Percentiles rank a stretch among this genome's conserved stretches.
These are phyloP conservation scores for Paramecium primaurelia DNA, from an alignment of 73 alveolate genomes.

Conservation along the genomic window DNA sequence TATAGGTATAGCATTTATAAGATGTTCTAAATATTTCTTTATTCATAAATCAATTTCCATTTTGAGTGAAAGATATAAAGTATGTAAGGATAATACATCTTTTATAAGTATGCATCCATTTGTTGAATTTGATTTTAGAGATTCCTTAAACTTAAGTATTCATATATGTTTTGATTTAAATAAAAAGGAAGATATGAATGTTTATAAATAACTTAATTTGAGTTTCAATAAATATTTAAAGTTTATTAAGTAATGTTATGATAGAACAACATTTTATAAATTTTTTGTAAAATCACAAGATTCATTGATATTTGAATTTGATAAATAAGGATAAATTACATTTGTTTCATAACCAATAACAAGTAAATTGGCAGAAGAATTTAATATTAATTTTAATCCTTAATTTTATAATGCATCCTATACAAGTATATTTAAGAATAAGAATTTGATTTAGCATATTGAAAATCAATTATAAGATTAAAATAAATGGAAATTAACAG, in stretches of 20 bases:
- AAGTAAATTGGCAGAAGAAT: background rate
- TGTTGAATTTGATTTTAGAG: constrained; percentile 36
- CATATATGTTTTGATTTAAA: background rate
- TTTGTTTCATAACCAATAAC: constrained; percentile 34
- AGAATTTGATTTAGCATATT: background rate
- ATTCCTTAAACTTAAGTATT: background rate
- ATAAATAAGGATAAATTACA: constrained; percentile 6
- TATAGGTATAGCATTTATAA: constrained; percentile 20
- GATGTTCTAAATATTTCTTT: constrained; percentile 44
- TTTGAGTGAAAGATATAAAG: background rate
- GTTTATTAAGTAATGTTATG: constrained; percentile 11
- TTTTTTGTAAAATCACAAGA: constrained; percentile 32
- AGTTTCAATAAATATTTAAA: background rate
- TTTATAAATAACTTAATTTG: background rate
- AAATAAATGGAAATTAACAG: constrained; percentile 36
- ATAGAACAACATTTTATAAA: constrained; percentile 26
- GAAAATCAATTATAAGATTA: background rate
- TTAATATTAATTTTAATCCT: constrained; percentile 19
- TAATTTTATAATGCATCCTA: constrained; percentile 14
- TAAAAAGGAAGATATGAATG: background rate
- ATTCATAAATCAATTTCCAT: background rate
- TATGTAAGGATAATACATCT: background rate
- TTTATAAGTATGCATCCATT: background rate
- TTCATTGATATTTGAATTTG: constrained; percentile 21
- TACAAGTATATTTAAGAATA: constrained; percentile 17